Conservation (phyloP, 2,329 filamentous ascomycete species). For the Cladosporium sp. region DNA sequence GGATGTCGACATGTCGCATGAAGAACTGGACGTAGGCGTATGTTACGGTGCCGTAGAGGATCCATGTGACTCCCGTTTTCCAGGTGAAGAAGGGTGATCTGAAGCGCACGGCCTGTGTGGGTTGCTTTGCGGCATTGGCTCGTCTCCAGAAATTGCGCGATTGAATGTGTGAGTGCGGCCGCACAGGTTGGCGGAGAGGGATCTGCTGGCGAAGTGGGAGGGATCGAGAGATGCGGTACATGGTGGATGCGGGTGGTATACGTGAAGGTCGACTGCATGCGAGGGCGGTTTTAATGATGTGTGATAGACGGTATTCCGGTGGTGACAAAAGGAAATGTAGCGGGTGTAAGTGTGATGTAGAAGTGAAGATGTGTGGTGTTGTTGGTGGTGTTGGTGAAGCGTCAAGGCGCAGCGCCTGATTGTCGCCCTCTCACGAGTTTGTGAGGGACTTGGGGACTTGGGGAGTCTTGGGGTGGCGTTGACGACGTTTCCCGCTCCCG, state of each 20-base stretch:
- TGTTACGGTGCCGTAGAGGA: not conserved
- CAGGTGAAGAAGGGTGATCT: constrained; percentile 13
- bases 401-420: too few relatives aligned
- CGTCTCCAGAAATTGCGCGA: not conserved
- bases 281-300: not conserved
- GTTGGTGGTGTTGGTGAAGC: too few relatives aligned
- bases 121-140: not conserved
- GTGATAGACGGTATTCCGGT: not conserved
- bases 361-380: too few relatives aligned
- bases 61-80: constrained; percentile 9
- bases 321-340: constrained; percentile 10
- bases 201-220: constrained; percentile 6
- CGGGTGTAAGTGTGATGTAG: not conserved
- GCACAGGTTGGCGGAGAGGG: constrained; percentile 2
- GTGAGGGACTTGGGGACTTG: too few relatives aligned
- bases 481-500: too few relatives aligned
- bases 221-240: constrained; percentile 12
- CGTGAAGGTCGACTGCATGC: constrained; percentile 1
- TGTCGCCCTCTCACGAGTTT: too few relatives aligned
- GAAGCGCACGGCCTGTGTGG: constrained; percentile 13
- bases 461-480: not conserved
- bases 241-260: not conserved
- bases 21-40: constrained; percentile 24
- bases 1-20: constrained; percentile 23
- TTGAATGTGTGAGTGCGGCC: not conserved